These are phyloP conservation scores for Leccinum incarnatum DNA, from an alignment of 768 basidiomycete genomes.

Conservation along the genomic window DNA sequence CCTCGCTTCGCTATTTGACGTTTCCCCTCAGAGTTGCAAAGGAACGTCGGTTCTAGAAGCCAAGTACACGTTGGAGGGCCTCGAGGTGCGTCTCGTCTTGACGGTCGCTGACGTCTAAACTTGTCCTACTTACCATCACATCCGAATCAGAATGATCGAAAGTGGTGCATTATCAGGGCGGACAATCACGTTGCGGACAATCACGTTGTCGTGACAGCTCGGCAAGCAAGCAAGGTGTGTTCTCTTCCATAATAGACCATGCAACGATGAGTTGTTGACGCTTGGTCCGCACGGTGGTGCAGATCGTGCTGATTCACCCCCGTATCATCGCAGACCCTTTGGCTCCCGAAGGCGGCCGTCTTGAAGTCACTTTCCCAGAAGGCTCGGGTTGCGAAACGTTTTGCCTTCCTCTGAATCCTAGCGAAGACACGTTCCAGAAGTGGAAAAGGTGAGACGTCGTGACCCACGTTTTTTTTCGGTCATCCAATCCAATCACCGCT, in stretches of 20 bases:
- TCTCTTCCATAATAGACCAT: not conserved
- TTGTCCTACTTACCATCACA: not conserved
- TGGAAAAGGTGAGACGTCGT: conserved; percentile 55
- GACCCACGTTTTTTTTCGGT: not conserved
- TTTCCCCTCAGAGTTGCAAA: conserved; percentile 60
- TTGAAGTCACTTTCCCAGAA: conserved; percentile 59
- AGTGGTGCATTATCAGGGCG: conserved; percentile 66
- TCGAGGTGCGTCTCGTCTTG: conserved; percentile 50
- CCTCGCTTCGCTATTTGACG: not conserved
- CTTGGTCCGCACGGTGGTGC: conserved; percentile 1
- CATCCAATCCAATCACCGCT: not conserved
- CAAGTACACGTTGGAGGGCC: conserved; percentile 57
- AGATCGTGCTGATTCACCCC: conserved; percentile 72
- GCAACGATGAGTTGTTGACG: not conserved
- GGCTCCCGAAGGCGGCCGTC: conserved; percentile 44
- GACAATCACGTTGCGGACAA: conserved; percentile 43
- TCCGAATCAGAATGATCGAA: conserved; percentile 59
- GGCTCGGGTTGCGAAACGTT: conserved; percentile 58
- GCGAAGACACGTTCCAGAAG: conserved; percentile 40
- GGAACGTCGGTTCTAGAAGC: conserved; percentile 59
- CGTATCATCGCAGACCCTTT: conserved; percentile 45
- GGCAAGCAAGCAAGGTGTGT: conserved; percentile 56
- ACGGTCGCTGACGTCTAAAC: not conserved
- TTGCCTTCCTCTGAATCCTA: conserved; percentile 56
- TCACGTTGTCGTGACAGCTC: conserved; percentile 61